phyloP scores from a whole-genome alignment of 2,329 filamentous ascomycete genomes.

The Cadophora sp. region DNA sequence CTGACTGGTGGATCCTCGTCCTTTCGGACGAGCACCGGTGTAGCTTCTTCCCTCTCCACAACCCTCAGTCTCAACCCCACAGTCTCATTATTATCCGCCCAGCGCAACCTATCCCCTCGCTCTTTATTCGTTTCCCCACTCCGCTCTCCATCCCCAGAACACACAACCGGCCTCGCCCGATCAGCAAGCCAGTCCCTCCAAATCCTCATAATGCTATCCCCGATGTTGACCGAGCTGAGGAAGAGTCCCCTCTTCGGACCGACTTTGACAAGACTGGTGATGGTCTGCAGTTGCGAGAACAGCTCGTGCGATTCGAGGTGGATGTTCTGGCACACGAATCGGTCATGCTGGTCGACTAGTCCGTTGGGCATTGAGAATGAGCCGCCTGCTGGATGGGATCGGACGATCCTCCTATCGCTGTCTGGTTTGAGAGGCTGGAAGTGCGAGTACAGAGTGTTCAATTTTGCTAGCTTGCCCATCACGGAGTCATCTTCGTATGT shows the following conservation, averaged over 20 bases:
- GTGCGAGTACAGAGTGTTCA: constrained; percentile 64
- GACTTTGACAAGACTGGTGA: constrained; percentile 71
- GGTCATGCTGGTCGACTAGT: constrained; percentile 43
- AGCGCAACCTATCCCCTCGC: constrained; percentile 60
- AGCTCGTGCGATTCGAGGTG: constrained; percentile 72
- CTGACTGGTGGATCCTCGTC: constrained; percentile 66
- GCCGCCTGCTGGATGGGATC: constrained; percentile 53
- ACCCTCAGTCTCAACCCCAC: constrained; percentile 76
- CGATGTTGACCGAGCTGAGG: constrained; percentile 68
- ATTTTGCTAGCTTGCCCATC: constrained; percentile 56
- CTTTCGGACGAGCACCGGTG: constrained; percentile 55
- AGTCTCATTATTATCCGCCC: constrained; percentile 67
- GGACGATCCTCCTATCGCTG: constrained; percentile 52
- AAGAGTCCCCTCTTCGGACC: constrained; percentile 67
- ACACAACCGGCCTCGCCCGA: constrained; percentile 16
- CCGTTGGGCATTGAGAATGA: constrained; percentile 35
- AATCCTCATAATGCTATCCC: constrained; percentile 72
- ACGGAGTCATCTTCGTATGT: constrained; percentile 32
- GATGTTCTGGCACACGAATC: constrained; percentile 64
- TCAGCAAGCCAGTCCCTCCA: constrained; percentile 74
- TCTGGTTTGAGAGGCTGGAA: constrained; percentile 70
- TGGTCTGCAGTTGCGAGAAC: constrained; percentile 76
- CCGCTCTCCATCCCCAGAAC: background rate
- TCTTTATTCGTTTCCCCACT: constrained; percentile 4
- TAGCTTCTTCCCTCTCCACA: constrained; percentile 55